These are phyloP conservation scores for Penicillium arizonense DNA, from an alignment of 495 filamentous ascomycete species.

Conservation along the genomic window DNA sequence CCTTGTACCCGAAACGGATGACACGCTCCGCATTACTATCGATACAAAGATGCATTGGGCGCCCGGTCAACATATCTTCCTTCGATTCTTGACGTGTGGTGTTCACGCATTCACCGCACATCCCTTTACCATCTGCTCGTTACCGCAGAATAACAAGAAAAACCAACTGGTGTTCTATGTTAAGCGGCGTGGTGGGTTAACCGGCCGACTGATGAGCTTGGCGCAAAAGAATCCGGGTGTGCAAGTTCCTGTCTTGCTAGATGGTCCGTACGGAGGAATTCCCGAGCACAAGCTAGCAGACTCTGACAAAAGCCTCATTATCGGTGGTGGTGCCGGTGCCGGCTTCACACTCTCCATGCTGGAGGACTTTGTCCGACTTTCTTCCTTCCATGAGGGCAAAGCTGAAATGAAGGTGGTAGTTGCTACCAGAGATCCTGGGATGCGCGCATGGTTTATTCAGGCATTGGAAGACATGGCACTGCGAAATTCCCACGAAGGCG, in stretches of 20 bases:
- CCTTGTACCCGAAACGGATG: conserved; percentile 33
- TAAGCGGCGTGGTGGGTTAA: conserved; percentile 31
- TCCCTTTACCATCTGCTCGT: conserved; percentile 46
- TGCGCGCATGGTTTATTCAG: conserved; percentile 24
- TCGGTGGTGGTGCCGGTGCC: conserved; percentile 50
- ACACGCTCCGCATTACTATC: conserved; percentile 39
- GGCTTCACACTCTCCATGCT: conserved; percentile 44
- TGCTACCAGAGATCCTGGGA: conserved; percentile 23
- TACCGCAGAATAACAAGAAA: conserved; percentile 18
- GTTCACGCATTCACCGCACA: conserved; percentile 36
- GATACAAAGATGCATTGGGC: conserved; percentile 37
- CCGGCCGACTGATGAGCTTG: conserved; percentile 25
- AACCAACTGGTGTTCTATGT: conserved; percentile 29
- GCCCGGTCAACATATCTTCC: conserved; percentile 43
- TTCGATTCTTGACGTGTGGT: conserved; percentile 36
- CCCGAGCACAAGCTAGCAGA: conserved; percentile 12
- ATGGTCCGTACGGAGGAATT: conserved; percentile 46
- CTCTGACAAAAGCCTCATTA: conserved; percentile 34
- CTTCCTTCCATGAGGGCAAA: neutral
- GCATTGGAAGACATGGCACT: conserved; percentile 20
- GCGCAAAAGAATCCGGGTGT: conserved; percentile 26
- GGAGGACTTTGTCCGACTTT: conserved; percentile 23
- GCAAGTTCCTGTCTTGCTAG: conserved; percentile 31
- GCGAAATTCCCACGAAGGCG: conserved; percentile 6
- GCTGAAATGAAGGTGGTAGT: conserved; percentile 23